Base-by-base conservation (phyloP, 2,329 filamentous ascomycete genomes). In the Monosporascus sp. region DNA sequence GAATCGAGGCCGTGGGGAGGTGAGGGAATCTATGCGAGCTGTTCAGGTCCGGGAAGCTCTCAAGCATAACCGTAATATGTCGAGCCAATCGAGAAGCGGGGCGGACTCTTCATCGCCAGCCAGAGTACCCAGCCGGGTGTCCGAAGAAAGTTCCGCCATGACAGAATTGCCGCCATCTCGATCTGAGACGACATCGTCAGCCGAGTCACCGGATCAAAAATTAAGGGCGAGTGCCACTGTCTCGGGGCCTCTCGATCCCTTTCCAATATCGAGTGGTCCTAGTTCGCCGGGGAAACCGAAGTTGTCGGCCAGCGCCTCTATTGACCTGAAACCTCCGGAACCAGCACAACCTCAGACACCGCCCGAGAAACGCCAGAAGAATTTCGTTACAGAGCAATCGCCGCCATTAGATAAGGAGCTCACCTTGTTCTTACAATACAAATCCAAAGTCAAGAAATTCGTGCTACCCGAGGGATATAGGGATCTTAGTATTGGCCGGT, bases 381-480 rank as follows among this genome's bases (percentile, higher is more conserved):
- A 79, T 42, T 83, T 82, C 57, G 69, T 73, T 31, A 76, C 83
- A 22, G 85, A 86, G 42, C 77, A 79, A 49, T 88, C 88, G 0
- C 90, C 90, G 8, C 85, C 88, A 37, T 77, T 74, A 17, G 86
- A 85, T 8, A 96, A 96, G 67, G 91, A 97, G 61, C 78, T 99
- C 49, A 97, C 93, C 0, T 75, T 99, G 39, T 99, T 97, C 68
- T 71, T 97, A 56, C 93, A 97, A 71, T 97, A 97, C 74, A 96
- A 95, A 68, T 94, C 88, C 62, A 94, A 94, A 68, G 92, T 97
- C 62, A 97, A 97, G 73, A 97, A 97, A 69, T 95, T 95, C 67
- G 84, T 96, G 17, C 80, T 97, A 36, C 75, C 89, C 1, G 91
- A 95, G 67, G 93, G 93, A 1, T 86, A 86, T 60, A 85, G 86